Conservation (phyloP, 495 filamentous ascomycete species). For the Penicillium canescens region DNA sequence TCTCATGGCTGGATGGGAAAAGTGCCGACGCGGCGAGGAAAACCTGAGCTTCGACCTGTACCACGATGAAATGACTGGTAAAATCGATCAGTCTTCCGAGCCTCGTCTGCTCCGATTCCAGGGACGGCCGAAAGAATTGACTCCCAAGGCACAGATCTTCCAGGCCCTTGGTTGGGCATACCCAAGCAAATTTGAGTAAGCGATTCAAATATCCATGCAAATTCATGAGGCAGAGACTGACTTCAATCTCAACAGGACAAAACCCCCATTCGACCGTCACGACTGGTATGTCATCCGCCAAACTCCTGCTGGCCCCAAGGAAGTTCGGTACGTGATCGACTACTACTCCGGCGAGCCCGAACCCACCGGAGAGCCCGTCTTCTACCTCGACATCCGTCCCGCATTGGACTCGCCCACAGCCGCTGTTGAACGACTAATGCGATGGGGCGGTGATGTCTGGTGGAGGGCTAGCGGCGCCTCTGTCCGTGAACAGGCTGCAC, state of each 20-base stretch:
- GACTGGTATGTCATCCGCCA: conserved; percentile 90
- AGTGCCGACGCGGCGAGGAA: conserved; percentile 73
- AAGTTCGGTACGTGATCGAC: conserved; percentile 95
- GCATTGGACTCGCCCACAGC: conserved; percentile 81
- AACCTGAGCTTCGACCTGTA: conserved; percentile 43
- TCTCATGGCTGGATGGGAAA: conserved; percentile 67
- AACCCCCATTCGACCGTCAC: conserved; percentile 94
- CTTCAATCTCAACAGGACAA: conserved; percentile 48
- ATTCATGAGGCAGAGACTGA: conserved; percentile 9
- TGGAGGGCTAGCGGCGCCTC: conserved; percentile 80
- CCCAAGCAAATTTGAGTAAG: conserved; percentile 75
- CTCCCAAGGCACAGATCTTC: conserved; percentile 82
- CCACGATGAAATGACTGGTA: conserved; percentile 39
- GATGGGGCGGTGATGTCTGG: conserved; percentile 95
- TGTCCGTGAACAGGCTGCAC: conserved; percentile 38
- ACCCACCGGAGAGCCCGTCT: conserved; percentile 88
- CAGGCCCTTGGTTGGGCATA: conserved; percentile 75
- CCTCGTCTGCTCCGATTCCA: conserved; percentile 84
- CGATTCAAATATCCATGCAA: conserved; percentile 1
- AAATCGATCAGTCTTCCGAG: conserved; percentile 39
- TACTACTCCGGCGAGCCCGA: conserved; percentile 91
- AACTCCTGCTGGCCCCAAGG: conserved; percentile 59
- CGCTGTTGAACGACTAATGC: conserved; percentile 77
- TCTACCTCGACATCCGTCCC: conserved; percentile 95
- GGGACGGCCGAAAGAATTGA: conserved; percentile 83